Evolutionary conservation across 495 filamentous ascomycete genomes (phyloP).

Genomic region (Podospora pseudopauciseta): DNA sequence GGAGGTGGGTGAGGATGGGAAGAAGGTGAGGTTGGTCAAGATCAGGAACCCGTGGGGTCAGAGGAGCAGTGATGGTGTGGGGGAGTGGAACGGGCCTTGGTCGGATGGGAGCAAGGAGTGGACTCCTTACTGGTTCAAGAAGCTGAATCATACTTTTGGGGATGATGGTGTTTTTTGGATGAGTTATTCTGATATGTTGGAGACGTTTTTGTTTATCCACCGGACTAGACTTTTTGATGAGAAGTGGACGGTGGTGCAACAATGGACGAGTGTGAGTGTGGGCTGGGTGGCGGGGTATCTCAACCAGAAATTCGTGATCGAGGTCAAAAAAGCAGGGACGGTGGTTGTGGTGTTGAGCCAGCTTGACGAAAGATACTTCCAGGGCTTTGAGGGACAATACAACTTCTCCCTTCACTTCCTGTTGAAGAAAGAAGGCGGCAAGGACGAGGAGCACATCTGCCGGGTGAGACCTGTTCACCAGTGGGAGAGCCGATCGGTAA

Average conservation of each 20-base stretch:
- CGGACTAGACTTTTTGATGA: constrained; percentile 82
- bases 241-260: constrained; percentile 77
- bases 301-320: constrained; percentile 74
- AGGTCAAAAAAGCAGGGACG: constrained; percentile 60
- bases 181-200: constrained; percentile 73
- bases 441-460: constrained; percentile 76
- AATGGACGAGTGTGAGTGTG: constrained; percentile 83
- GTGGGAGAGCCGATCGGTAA: constrained; percentile 71
- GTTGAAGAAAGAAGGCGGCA: constrained; percentile 63
- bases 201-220: constrained; percentile 77
- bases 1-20: constrained; percentile 55
- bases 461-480: constrained; percentile 61
- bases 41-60: constrained; percentile 88
- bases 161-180: constrained; percentile 78
- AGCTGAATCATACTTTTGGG: constrained; percentile 77
- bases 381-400: constrained; percentile 77
- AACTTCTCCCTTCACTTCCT: constrained; percentile 73
- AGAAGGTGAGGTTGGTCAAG: constrained; percentile 56
- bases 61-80: constrained; percentile 17
- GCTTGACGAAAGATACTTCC: constrained; percentile 82
- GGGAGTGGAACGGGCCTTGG: constrained; percentile 82
- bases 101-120: constrained; percentile 91
- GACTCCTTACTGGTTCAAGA: constrained; percentile 82
- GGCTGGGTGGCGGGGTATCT: constrained; percentile 86
- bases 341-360: constrained; percentile 79